A percentile compares a stretch with the other conserved stretches of the same genome.
Conservation (phyloP, 805 yeast genomes). For the Priceomyces haplophilus region DNA sequence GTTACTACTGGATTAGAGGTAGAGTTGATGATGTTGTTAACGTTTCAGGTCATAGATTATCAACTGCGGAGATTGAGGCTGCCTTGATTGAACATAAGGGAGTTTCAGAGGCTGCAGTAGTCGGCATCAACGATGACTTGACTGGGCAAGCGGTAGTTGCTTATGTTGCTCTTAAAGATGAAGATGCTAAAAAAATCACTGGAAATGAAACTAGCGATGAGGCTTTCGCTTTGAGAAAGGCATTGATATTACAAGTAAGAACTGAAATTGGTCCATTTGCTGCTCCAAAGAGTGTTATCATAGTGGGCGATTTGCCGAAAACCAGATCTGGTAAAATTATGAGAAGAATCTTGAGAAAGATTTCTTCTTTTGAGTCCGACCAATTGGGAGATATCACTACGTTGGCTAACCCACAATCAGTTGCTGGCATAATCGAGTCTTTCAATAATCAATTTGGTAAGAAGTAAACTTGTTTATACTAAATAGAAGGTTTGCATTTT, state of each 20-base stretch:
- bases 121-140: slow-evolving; percentile 77
- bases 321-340: slow-evolving; percentile 84
- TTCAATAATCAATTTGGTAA: slow-evolving; percentile 40
- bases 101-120: slow-evolving; percentile 80
- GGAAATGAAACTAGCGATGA: slow-evolving; percentile 41
- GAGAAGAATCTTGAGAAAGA: slow-evolving; percentile 81
- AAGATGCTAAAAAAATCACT: slow-evolving; percentile 23
- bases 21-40: slow-evolving; percentile 88
- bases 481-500: slow-evolving; percentile 1
- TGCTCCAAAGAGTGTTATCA: slow-evolving; percentile 70
- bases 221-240: slow-evolving; percentile 54
- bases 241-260: slow-evolving; percentile 66
- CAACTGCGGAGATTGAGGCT: slow-evolving; percentile 88
- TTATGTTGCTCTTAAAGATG: slow-evolving; percentile 68
- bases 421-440: slow-evolving; percentile 56
- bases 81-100: slow-evolving; percentile 68
- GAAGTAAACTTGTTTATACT: slow-evolving; percentile 22
- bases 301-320: slow-evolving; percentile 78
- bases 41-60: slow-evolving; percentile 80
- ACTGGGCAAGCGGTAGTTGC: slow-evolving; percentile 89
- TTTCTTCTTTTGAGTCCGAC: slow-evolving; percentile 72
- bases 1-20: slow-evolving; percentile 82
- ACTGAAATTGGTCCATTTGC: slow-evolving; percentile 84
- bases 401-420: slow-evolving; percentile 72
- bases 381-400: slow-evolving; percentile 80